Percentiles rank a stretch among this genome's conserved stretches.
phyloP scores from a whole-genome alignment of 2,329 filamentous ascomycete species.

The Coniochaeta ligniaria region DNA sequence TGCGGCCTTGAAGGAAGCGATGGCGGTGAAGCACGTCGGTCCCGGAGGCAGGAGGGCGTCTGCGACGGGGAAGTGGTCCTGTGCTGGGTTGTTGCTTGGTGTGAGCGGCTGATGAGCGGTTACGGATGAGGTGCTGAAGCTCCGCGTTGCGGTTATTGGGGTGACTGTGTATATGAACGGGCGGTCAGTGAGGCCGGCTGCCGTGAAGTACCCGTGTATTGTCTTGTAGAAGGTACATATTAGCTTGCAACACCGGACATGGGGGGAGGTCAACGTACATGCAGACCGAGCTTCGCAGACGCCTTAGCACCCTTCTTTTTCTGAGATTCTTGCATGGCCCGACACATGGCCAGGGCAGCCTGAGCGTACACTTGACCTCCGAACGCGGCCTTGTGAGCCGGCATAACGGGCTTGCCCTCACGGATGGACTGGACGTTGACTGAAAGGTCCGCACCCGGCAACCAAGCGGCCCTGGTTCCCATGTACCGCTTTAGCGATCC shows the following conservation, averaged over 20 bases:
- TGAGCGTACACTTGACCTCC: constrained; percentile 39
- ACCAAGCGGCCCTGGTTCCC: constrained; percentile 23
- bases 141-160: constrained; percentile 34
- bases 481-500: constrained; percentile 22
- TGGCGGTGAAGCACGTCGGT: constrained; percentile 39
- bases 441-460: constrained; percentile 21
- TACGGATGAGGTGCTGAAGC: constrained; percentile 42
- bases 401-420: constrained; percentile 4
- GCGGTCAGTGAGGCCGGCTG: constrained; percentile 35
- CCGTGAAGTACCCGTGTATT: constrained; percentile 49
- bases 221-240: constrained; percentile 26
- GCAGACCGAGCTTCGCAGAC: constrained; percentile 23
- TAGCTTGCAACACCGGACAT: not conserved
- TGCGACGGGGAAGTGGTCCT: constrained; percentile 28
- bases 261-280: constrained; percentile 21
- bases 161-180: constrained; percentile 47
- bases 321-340: constrained; percentile 22
- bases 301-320: constrained; percentile 8
- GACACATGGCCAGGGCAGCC: constrained; percentile 28
- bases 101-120: constrained; percentile 37
- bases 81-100: constrained; percentile 24
- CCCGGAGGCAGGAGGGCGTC: constrained; percentile 31
- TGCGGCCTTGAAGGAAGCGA: constrained; percentile 44
- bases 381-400: constrained; percentile 20
- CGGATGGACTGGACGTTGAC: constrained; percentile 1